Conservation (phyloP, 2,329 filamentous ascomycete species). For the Monosporascus cannonballus region DNA sequence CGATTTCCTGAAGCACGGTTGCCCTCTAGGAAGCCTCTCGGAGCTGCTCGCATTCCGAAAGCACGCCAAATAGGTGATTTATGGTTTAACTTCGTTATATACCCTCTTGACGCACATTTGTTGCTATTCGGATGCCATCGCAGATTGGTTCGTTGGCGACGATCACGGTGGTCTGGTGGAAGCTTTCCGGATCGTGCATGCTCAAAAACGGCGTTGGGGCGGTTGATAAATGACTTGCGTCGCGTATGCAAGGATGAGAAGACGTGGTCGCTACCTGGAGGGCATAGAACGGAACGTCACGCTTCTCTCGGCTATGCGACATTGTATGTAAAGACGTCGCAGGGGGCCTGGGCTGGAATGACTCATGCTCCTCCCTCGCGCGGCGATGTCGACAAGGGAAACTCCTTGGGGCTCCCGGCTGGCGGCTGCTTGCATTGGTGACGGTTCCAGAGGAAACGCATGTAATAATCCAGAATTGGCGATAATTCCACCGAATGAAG, state of each 20-base stretch:
- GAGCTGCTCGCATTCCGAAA: slow-evolving; percentile 87
- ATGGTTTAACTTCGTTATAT: slow-evolving; percentile 4
- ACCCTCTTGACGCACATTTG: not conserved
- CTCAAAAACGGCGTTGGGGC: not conserved
- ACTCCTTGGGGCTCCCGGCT: not conserved
- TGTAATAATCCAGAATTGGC: not conserved
- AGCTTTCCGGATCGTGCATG: not conserved
- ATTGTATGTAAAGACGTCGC: not conserved
- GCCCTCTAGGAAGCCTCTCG: slow-evolving; percentile 72
- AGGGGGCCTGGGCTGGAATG: not conserved
- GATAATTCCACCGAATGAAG: not conserved
- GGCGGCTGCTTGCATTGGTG: not conserved
- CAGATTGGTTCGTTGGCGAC: not conserved
- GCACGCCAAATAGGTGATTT: slow-evolving; percentile 49
- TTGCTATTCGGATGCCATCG: not conserved
- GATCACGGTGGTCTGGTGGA: not conserved
- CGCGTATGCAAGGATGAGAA: not conserved
- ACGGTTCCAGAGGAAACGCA: not conserved
- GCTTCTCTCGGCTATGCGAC: no score
- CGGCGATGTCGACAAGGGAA: not conserved
- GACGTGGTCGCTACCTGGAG: not conserved
- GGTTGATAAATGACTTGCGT: not conserved
- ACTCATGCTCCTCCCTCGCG: not conserved
- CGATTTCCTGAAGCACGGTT: slow-evolving; percentile 92
- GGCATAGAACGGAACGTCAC: not conserved